Evolutionary conservation across 192 early-diverging fungal genomes (phyloP).

Genomic region (Podochytrium sp.): DNA sequence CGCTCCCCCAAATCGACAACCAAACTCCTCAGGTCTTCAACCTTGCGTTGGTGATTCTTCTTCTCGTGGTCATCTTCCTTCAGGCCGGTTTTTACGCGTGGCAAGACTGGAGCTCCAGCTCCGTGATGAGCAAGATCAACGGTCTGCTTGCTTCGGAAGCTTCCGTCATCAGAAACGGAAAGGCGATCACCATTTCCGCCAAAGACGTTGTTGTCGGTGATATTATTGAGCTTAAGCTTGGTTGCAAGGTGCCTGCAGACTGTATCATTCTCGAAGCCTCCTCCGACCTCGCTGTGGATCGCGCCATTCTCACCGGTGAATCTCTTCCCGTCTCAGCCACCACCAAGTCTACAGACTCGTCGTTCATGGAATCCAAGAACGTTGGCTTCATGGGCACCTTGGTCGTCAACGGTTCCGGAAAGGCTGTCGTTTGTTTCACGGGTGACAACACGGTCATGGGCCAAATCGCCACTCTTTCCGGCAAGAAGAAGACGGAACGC

Average conservation of each 20-base stretch:
- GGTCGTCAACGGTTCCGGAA: constrained; percentile 74
- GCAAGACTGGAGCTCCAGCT: constrained; percentile 30
- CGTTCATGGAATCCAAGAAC: constrained; percentile 80
- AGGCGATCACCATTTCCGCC: constrained; percentile 48
- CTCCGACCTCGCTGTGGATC: constrained; percentile 78
- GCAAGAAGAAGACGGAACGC: constrained; percentile 22
- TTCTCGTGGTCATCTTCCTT: constrained; percentile 36
- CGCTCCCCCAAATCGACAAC: constrained; percentile 20
- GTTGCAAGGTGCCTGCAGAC: constrained; percentile 81
- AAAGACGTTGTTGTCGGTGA: constrained; percentile 77
- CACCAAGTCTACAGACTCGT: constrained; percentile 67
- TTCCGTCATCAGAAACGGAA: constrained; percentile 74
- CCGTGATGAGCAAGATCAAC: constrained; percentile 37
- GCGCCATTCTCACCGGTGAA: constrained; percentile 79
- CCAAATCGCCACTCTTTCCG: constrained; percentile 63
- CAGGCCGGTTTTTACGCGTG: constrained; percentile 39
- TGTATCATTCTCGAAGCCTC: constrained; percentile 66
- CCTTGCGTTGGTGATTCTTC: constrained; percentile 31
- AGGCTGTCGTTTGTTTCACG: constrained; percentile 75
- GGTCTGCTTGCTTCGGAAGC: constrained; percentile 34
- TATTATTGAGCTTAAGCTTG: constrained; percentile 66
- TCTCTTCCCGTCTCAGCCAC: constrained; percentile 67
- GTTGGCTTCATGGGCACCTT: constrained; percentile 77
- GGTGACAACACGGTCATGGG: constrained; percentile 82
- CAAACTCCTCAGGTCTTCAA: constrained; percentile 12